Evolutionary conservation across 2,329 filamentous ascomycete genomes (phyloP), one percentile per base, ranked within the genome.

Genomic region (Exophiala spinifera): DNA sequence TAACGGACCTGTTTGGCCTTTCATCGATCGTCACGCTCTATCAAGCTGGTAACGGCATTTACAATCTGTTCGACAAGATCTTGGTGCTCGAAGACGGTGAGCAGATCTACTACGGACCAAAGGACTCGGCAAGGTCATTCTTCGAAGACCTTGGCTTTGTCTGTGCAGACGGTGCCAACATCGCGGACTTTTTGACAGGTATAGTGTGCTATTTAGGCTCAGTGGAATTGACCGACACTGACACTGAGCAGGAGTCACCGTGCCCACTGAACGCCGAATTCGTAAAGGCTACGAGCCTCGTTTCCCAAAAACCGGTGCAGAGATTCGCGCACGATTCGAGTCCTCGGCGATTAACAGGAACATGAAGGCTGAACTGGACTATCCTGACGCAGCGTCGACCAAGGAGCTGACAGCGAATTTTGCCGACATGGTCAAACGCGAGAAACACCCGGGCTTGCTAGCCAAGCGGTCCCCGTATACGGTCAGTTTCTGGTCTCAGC

Each of bases 31-130:
- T 84, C 21, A 79, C 81, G 0, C 79, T 83, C 6, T 85, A 84
- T 63, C 76, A 78, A 61, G 76, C 75, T 13, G 74, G 72, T n/a
- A 74, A 78, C 55, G 70, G 67, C 36, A 74, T 77, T 25, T 78
- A 77, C 49, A 79, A 85, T 20, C 74, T 84, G 0, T 88, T 88
- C 64, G 85, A 88, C 66, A 88, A 88, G 64, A 84, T 87, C 0
- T 73, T 88, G 0, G 78, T 88, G 3, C 75, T 88, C 3, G 84
- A 88, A 46, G 78, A 83, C 52, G 85, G 85, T 45, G 81, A 83
- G 57, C 69, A 88, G 61, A 77, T 87, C 40, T 88, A 79, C 71
- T 88, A 85, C 55, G 85, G 85, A 0, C 77, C 83, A 0, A 71
- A 76, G 57, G 69, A 74, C 2, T 73, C 83, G 53, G 85, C 85